Base-by-base conservation (phyloP, 2,329 filamentous ascomycete genomes). In the Mycocentrospora acerina region DNA sequence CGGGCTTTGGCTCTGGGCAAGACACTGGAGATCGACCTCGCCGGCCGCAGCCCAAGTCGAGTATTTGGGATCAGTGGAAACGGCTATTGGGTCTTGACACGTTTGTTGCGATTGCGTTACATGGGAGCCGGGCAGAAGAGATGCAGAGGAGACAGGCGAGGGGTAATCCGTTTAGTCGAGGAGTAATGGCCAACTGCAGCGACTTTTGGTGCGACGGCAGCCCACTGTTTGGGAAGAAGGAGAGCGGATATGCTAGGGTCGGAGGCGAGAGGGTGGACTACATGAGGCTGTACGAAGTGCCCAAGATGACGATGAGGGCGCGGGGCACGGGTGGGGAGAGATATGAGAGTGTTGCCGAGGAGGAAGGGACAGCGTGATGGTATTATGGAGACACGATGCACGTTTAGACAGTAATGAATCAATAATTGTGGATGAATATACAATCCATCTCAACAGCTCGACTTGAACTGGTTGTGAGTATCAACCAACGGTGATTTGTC, bases 181-280 rank as follows among this genome's bases (percentile, higher is more conserved):
- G 93, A 7, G 76, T 89, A 26, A 55, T 94, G n/a, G 80, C 83
- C 42, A 98, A 98, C 63, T 98, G 93, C 69, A 85, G 81, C 51
- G 94, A 98, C 68, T 98, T 98, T 66, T 97, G 90, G 89, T 91
- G 87, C 58, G 93, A 97, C 62, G 82, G 88, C 2, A 84, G 87
- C 2, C 86, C 91, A 0, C 67, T 95, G 13, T 91, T 95, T 63
- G 82, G 85, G 9, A 81, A 77, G 55, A 79, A 85, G 41, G 82
- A 88, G 57, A 85, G 80, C 34, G 90, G 90, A 10, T 76, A 77
- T 29, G 90, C 86, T 0, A 71, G 90, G 64, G 71, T 98, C 7
- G 88, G 83, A 11, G 91, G 93, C 2, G 78, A 86, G 57, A 72
- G 78, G 26, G 81, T 98, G 31, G 89, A 96, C 69, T 98, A 96